Percentiles rank a stretch among this genome's conserved stretches.
These are phyloP conservation scores for Trichophyton simii DNA, from an alignment of 2,329 filamentous ascomycete species.

Conservation along the genomic window DNA sequence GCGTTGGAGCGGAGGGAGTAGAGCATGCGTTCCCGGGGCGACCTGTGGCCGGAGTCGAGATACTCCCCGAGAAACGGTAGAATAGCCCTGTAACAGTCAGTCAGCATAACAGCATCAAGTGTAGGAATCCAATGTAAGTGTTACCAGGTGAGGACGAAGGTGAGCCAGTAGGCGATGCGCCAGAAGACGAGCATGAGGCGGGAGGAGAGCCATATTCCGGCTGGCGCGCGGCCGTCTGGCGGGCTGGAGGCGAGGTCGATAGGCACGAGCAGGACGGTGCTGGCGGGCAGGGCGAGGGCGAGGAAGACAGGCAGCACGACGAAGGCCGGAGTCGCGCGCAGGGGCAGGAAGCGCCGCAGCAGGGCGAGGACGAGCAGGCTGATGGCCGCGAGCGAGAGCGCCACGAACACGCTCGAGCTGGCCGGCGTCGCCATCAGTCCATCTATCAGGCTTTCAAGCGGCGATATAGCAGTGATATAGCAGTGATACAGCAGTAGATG, in stretches of 20 bases:
- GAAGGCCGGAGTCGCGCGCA: conserved; percentile 82
- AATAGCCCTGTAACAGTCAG: conserved; percentile 52
- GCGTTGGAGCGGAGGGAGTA: conserved; percentile 82
- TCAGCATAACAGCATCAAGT: conserved; percentile 5
- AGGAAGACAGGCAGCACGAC: conserved; percentile 88
- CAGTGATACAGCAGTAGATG: background rate
- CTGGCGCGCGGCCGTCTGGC: conserved; percentile 55
- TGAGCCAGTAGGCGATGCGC: conserved; percentile 95
- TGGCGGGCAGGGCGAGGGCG: conserved; percentile 82
- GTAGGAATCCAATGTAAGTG: background rate
- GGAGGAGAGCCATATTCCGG: conserved; percentile 78
- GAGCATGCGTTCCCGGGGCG: conserved; percentile 64
- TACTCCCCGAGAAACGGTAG: conserved; percentile 90
- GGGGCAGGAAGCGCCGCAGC: conserved; percentile 75
- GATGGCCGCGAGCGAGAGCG: conserved; percentile 59
- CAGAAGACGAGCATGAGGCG: conserved; percentile 72
- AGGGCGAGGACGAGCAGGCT: conserved; percentile 69
- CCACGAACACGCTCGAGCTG: conserved; percentile 67
- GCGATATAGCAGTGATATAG: too few relatives aligned
- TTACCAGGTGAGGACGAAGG: conserved; percentile 79
- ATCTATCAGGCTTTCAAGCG: background rate
- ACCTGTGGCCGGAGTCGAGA: conserved; percentile 82
- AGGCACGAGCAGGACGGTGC: conserved; percentile 81
- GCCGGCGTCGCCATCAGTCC: conserved; percentile 38
- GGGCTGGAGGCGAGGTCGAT: conserved; percentile 88